A percentile compares a stretch with the other conserved stretches of the same genome.
These are phyloP conservation scores for Lomentospora prolificans DNA, from an alignment of 2,329 filamentous ascomycete genomes.

Conservation along the genomic window DNA sequence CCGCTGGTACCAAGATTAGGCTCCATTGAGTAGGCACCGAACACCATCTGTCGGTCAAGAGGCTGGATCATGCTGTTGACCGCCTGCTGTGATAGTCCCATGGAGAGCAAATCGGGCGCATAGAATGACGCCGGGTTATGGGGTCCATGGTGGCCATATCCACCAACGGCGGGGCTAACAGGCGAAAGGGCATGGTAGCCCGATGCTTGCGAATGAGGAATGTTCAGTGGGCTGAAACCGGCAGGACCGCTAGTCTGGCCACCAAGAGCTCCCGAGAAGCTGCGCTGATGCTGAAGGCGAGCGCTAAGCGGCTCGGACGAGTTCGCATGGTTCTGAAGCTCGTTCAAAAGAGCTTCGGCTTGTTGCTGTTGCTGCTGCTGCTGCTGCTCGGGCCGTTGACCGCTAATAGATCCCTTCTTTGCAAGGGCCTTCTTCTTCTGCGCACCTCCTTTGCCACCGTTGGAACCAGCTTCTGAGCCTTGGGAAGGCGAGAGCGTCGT, in stretches of 20 bases:
- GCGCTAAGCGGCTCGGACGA: background rate
- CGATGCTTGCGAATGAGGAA: conserved; percentile 29
- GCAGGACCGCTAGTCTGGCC: conserved; percentile 30
- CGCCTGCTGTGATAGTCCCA: conserved; percentile 38
- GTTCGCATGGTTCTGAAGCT: background rate
- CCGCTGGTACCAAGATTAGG: conserved; percentile 26
- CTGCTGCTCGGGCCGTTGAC: background rate
- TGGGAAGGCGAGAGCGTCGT: conserved; percentile 63
- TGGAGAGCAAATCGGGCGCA: conserved; percentile 41
- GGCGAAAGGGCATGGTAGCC: conserved; percentile 40
- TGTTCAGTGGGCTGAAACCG: conserved; percentile 30
- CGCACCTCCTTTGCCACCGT: conserved; percentile 10
- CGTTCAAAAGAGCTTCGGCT: conserved; percentile 11
- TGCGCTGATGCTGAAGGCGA: conserved; percentile 19
- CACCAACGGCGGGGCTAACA: conserved; percentile 35
- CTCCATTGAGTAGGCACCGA: conserved; percentile 57
- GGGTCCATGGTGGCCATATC: conserved; percentile 26
- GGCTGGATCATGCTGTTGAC: conserved; percentile 50
- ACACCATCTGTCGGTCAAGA: conserved; percentile 67
- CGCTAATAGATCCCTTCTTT: conserved; percentile 21
- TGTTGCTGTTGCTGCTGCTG: conserved; percentile 15
- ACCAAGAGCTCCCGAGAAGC: conserved; percentile 31
- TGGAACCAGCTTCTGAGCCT: conserved; percentile 30
- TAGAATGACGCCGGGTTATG: conserved; percentile 32
- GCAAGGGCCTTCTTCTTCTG: conserved; percentile 26